Conservation (phyloP, 495 filamentous ascomycete genomes). For the Pseudomonodictys pantanalensis region DNA sequence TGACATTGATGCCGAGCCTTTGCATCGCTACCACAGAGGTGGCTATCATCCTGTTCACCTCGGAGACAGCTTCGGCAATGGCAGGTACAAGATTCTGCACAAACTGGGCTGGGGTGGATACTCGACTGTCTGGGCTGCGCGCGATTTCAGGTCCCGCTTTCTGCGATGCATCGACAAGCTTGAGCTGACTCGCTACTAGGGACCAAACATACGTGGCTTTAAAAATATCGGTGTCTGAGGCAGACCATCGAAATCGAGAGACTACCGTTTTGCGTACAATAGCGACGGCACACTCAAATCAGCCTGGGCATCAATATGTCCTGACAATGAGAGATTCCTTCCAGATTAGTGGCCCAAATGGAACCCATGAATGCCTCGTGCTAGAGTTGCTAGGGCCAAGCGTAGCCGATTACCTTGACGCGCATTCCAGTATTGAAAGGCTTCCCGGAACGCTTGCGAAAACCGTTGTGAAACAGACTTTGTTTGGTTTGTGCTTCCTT, state of each 20-base stretch:
- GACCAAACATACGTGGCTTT: not conserved
- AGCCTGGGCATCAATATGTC: not conserved
- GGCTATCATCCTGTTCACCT: slow-evolving; percentile 45
- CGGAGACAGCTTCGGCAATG: slow-evolving; percentile 38
- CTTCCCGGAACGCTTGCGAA: not conserved
- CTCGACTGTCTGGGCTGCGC: slow-evolving; percentile 39
- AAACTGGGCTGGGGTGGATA: slow-evolving; percentile 44
- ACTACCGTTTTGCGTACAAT: not conserved
- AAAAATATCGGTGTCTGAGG: not conserved
- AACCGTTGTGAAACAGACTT: not conserved
- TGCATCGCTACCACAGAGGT: slow-evolving; percentile 31
- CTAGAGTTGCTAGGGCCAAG: not conserved
- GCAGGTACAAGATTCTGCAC: slow-evolving; percentile 43
- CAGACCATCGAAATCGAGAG: not conserved
- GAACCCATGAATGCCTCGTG: not conserved
- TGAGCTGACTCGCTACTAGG: not conserved
- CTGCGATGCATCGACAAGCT: not conserved
- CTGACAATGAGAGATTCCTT: not conserved
- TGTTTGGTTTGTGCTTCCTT: not conserved
- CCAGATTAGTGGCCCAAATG: not conserved
- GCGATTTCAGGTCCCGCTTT: not conserved
- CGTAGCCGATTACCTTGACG: not conserved
- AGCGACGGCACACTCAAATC: not conserved
- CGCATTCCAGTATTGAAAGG: not conserved
- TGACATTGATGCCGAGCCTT: not conserved